These are phyloP conservation scores for Naganishia randhawae DNA, from an alignment of 768 basidiomycete genomes.

Conservation along the genomic window DNA sequence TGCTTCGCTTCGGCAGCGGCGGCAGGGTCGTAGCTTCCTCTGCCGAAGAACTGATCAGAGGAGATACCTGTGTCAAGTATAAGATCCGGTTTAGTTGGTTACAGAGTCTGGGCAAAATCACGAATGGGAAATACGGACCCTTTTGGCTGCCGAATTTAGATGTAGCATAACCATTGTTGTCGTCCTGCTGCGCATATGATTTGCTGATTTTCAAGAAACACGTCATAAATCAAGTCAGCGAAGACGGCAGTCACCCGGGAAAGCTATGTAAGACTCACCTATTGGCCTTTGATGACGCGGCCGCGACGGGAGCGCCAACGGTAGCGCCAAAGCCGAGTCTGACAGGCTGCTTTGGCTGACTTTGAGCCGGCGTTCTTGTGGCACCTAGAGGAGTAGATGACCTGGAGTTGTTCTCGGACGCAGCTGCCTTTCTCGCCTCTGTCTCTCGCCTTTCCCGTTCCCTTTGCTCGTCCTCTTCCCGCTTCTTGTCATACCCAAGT, in stretches of 20 bases:
- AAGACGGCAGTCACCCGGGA: background rate
- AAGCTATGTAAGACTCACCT: conserved; percentile 6
- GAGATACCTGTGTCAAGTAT: conserved; percentile 64
- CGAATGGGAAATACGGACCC: conserved; percentile 39
- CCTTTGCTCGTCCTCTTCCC: conserved; percentile 78
- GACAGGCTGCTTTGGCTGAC: conserved; percentile 39
- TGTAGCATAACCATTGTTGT: conserved; percentile 68
- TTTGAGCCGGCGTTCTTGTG: conserved; percentile 17
- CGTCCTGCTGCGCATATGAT: conserved; percentile 55
- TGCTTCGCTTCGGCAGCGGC: conserved; percentile 70
- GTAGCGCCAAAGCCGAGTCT: conserved; percentile 47
- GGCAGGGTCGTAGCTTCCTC: conserved; percentile 76
- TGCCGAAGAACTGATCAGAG: conserved; percentile 94
- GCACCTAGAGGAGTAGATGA: conserved; percentile 29
- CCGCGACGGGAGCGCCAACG: conserved; percentile 33
- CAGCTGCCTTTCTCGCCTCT: conserved; percentile 46
- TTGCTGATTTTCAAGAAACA: background rate
- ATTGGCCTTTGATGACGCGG: conserved; percentile 9
- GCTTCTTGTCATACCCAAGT: conserved; percentile 81
- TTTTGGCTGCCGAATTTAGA: conserved; percentile 90
- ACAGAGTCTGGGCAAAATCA: too few species aligned
- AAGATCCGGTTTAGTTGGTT: background rate
- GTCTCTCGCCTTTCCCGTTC: conserved; percentile 59
- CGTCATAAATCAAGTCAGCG: background rate
- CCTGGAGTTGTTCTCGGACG: conserved; percentile 38